Base-by-base conservation (phyloP, 257 asterid species). In the Osmanthus fragrans region DNA sequence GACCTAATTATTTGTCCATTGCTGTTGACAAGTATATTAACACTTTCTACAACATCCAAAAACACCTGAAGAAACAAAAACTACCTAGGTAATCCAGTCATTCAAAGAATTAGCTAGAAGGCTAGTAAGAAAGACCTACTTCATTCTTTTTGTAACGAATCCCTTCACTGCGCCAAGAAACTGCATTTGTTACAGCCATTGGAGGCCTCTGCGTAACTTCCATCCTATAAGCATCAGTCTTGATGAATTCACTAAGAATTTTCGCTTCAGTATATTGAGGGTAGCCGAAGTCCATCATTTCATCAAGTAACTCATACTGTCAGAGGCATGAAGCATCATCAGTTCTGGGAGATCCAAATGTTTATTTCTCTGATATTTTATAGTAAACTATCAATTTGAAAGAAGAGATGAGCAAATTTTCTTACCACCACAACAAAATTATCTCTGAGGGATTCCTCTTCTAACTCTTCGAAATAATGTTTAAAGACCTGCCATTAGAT, bases 31-130 rank as follows among this genome's bases (percentile, higher is more conserved):
- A 96, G 96, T 77, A 96, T 96, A 85, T 96, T 96, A 82, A 96
- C 99, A 86, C 99, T 96, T 85, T 96, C 99, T 80, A 96, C 98
- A 75, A 96, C 99, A 83, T 96, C 99, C 84, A 96, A 93, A 86
- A 96, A 96, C 66, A 86, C 90, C 90, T 86, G 85, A 74, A 51
- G 70, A 69, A 67, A n/a, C 66, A 78, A 75, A 34, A 37, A 32
- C 60, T 63, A 2, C 7, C 56, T 45, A 49, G 66, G 5, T 49
- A 79, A 73, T 64, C 75, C 32, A 49, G 82, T 49, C 23, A 1
- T 54, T 12, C 19, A 30, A 72, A 45, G 15, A 6, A 18, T 34
- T 27, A 47, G 9, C 51, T 6, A 34, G 7, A 72, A 21, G 8
- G 23, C 4, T 13, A 23, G 47, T 33, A 60, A 64, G 27, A 65